Base-by-base conservation (phyloP, 2,329 filamentous ascomycete genomes). In the Plectosphaerella plurivora region DNA sequence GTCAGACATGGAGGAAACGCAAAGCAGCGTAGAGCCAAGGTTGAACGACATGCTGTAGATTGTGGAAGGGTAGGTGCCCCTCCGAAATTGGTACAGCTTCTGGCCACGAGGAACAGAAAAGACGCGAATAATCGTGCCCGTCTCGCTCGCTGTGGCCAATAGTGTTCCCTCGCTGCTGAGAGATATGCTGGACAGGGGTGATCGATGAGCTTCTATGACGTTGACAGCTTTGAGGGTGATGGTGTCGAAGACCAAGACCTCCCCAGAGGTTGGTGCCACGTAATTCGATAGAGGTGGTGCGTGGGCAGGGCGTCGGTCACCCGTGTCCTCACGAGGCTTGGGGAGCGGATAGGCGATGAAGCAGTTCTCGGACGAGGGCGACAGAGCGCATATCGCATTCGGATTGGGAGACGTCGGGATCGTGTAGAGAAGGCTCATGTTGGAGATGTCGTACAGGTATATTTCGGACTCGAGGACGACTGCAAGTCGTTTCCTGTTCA, bases 31-130 rank as follows among this genome's bases (percentile, higher is more conserved):
- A 3, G 92, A 96, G 54, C 89, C 91, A 48, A 91, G 86, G 69
- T 99, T 99, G 73, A 99, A 99, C 1, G 92, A 96, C 91, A 99
- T 97, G 81, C 91, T 96, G 73, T 92, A 97, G 61, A 99, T 99
- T 41, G 90, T 88, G 2, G 92, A 92, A 0, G 94, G 94, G 70
- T 97, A 97, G 3, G 93, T 97, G 44, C 94, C 94, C 58, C 94
- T 85, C 54, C 94, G 84, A 72, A 99, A 99, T 67, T 99, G 93
- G 68, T 92, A 97, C 16, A 99, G 79, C 69, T 97, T 99, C 63
- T 93, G 87, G 11, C 90, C 94, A 57, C 86, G 84, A 3, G 94
- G 94, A 2, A 99, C 84, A 1, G 90, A 91, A 70, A 99, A 99
- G 50, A 99, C 91, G 15, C 94, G 86, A 58, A 99, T 96, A 55